Evolutionary conservation across 768 basidiomycete genomes (phyloP), one percentile per base, ranked within the genome.

Genomic region (Ramaria rubella): DNA sequence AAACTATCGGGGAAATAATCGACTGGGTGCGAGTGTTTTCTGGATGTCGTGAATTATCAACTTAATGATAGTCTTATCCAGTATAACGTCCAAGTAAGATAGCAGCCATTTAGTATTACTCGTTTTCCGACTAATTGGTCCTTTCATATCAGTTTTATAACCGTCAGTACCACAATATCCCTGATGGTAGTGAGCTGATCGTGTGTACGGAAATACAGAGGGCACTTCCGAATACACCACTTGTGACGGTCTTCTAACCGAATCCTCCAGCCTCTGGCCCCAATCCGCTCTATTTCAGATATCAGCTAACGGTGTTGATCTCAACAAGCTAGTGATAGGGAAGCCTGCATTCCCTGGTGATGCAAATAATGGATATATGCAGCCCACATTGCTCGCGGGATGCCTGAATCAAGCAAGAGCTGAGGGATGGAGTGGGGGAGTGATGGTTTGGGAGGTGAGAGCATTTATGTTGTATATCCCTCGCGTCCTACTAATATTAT

Each of bases 181-280:
- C 43, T n/a, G 31, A 38, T 26, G 12, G 30, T 36, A 42, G 21
- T 21, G 17, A 29, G 15, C 9, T 33, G 6, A 11, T 42, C 21
- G 14, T 36, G 14, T 31, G 23, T 1, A 38, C 29, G 15, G 31
- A 48, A 40, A 31, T 14, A 19, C 65, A 85, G 84, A 86, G 75
- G 85, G 83, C 40, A 61, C 71, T 19, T 69, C 69, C 14, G 85
- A 85, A 63, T 87, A 86, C 65, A 82, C 81, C 5, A 83, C 81
- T 27, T 87, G 85, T 65, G 49, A 65, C 21, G 77, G 75, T 36
- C 77, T 91, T 27, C 69, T 89, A 46, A 80, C 72, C 3, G 66
- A 75, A 1, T 87, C 85, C 6, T 82, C 83, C 4, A 73, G 68
- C 54, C 66, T 71, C 38, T 88, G 81, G 81, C 88, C 87, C 7